Evolutionary conservation across 116 monocot genomes (phyloP), one percentile per base, ranked within the genome.

Genomic region (Dioscorea cayenensis): DNA sequence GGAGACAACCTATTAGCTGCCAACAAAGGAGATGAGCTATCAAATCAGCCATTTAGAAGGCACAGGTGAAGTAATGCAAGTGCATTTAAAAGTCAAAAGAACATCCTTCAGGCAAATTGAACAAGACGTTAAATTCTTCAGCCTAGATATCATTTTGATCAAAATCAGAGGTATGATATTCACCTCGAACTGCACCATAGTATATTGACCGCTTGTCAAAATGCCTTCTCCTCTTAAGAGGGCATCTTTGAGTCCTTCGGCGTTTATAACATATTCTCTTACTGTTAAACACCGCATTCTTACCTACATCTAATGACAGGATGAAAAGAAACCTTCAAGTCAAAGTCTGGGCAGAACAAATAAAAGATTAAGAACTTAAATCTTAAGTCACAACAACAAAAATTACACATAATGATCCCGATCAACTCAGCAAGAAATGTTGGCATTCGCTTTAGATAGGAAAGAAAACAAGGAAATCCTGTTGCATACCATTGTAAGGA

Each of bases 191-290:
- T 11, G 63, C 70, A 32, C 51, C 69, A 28, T 69, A 51, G 61
- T 25, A 51, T 49, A 77, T 60, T 25, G 60, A 76, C 66, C 51
- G 74, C n/a, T 62, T 75, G 60, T 82, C 71, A 60, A 71, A 65
- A 59, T 79, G 50, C 51, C 73, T 85, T 38, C 60, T 81, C 70
- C 82, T 75, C 71, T 81, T 85, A n/a, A 82, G 79, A 36, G 67
- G 72, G 60, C 60, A 66, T 60, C 82, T 81, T 14, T 76, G 78
- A 21, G 85, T 67, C 63, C 79, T 76, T 79, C 70, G 78, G 4
- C 76, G 73, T 50, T 78, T 76, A 43, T 69, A 85, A 52, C 67
- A 73, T 38, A 85, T 52, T 67, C 63, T 79, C 66, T 69, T 61
- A 38, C 65, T 28, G 16, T 36, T 71, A 37, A 51, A 68, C 68